Base-by-base conservation (phyloP, 768 basidiomycete genomes). In the Omphalotus guepiniiformis region DNA sequence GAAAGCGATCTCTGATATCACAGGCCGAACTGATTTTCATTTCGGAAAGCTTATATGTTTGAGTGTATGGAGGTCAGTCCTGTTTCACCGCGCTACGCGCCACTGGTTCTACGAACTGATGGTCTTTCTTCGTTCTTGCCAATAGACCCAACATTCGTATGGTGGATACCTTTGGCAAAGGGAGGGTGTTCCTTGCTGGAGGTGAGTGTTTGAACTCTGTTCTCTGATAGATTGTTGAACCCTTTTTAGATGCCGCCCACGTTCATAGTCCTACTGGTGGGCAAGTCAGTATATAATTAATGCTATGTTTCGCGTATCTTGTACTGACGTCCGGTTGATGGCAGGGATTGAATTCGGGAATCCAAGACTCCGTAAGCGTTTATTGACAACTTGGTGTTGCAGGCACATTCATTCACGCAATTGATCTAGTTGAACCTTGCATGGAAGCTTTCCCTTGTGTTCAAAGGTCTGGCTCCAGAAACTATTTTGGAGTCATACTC, bases 391-490 rank as follows among this genome's bases (percentile, higher is more conserved):
- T 49, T 39, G 16, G 8, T 7, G 12, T 19, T 35, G 16, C 2
- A 19, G 23, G 15, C 6, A 21, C 27, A 12, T 21, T 39, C 18
- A n/a, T 21, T 22, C n/a, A 16, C 19, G n/a, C 32, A 12, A 11
- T 16, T n/a, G 0, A 21, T 15, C 6, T 28, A 59, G 52, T 52
- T 60, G 44, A 63, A 61, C 38, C 53, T 63, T 16, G 52, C 47
- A 13, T 58, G 57, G 63, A 60, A 62, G 40, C 29, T 62, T n/a
- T 40, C 55, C 21, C 48, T 60, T n/a, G 58, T 58, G 4, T 38
- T 49, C 21, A 59, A 58, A 41, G 52, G 48, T 22, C 49, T 54
- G 11, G 50, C 53, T 0, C 42, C 47, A 3, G 39, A 43, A 19
- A 47, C 45, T 30, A 63, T 53, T 40, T 59, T 57, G 29, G 50